These are phyloP conservation scores for Carex pumila DNA, from an alignment of 176 grass and related monocot genomes.

Conservation along the genomic window DNA sequence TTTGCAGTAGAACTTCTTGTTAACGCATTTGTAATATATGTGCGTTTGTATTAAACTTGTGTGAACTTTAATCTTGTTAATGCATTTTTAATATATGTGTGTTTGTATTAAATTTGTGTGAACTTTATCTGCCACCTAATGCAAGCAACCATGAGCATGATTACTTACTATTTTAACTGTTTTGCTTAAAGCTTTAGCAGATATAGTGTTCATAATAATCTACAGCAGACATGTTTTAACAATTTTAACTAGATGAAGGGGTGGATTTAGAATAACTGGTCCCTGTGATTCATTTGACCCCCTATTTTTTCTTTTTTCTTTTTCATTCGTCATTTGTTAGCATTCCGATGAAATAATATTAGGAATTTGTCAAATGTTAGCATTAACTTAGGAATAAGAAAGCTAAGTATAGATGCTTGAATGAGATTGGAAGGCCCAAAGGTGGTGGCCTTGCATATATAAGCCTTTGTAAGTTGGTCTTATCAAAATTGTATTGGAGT, in stretches of 20 bases:
- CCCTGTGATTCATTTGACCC: too few relatives aligned
- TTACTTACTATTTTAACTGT: not conserved
- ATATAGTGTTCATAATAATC: not conserved
- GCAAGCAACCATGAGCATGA: not conserved
- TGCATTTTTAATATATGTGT: too few relatives aligned
- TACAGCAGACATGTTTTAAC: too few relatives aligned
- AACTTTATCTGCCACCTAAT: not conserved
- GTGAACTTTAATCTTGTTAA: not conserved
- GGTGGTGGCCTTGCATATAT: not conserved
- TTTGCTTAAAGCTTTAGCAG: not conserved
- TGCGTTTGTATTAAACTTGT: not conserved
- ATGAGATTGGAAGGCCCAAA: not conserved
- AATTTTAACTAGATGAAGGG: not conserved
- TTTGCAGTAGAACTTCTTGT: not conserved
- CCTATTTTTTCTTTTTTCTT: not conserved
- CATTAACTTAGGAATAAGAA: too few relatives aligned
- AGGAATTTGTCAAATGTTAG: too few relatives aligned
- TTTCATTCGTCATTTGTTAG: too few relatives aligned
- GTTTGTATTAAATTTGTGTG: too few relatives aligned
- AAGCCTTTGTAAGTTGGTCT: not conserved
- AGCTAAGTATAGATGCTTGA: not conserved
- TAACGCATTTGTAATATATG: not conserved
- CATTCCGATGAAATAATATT: too few relatives aligned
- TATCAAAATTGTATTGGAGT: not conserved
- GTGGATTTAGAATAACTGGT: too few relatives aligned